Evolutionary conservation across 176 grass and related monocot genomes (phyloP).

Genomic region (Ensete glaucum): DNA sequence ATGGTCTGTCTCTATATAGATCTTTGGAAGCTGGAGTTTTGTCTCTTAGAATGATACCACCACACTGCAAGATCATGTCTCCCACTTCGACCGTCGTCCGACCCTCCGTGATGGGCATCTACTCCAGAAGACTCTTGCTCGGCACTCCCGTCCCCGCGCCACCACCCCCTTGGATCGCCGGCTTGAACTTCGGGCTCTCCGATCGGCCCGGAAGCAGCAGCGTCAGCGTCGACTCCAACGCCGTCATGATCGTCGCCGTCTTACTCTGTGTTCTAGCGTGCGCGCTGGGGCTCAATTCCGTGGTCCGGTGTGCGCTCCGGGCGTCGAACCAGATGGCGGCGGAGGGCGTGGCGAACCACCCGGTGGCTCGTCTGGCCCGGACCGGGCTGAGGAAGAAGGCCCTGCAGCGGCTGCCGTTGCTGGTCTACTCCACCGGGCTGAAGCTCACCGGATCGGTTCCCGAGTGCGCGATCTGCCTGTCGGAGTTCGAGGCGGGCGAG

Average conservation of each 20-base stretch:
- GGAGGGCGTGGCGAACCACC: conserved; percentile 26
- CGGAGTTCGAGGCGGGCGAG: conserved; percentile 68
- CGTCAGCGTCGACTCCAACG: conserved; percentile 54
- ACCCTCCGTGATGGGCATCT: conserved; percentile 5
- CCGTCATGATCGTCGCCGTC: conserved; percentile 74
- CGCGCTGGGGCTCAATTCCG: conserved; percentile 66
- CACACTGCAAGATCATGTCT: background rate
- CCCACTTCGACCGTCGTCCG: background rate
- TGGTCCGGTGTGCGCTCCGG: conserved; percentile 54
- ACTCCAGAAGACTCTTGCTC: conserved; percentile 59
- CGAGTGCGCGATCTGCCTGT: conserved; percentile 64
- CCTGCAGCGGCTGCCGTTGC: conserved; percentile 53
- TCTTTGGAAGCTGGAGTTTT: no score
- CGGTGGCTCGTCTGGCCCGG: conserved; percentile 35
- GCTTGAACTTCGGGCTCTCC: background rate
- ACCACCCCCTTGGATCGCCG: conserved; percentile 19
- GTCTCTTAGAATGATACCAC: no score
- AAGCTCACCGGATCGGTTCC: conserved; percentile 43
- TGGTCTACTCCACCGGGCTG: conserved; percentile 41
- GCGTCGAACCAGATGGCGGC: conserved; percentile 34
- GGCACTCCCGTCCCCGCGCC: conserved; percentile 39
- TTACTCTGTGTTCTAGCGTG: conserved; percentile 74
- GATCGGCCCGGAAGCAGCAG: background rate
- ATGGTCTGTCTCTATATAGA: no score
- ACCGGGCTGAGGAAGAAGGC: conserved; percentile 52